Base-by-base conservation (phyloP, 768 basidiomycete genomes). In the Tricholoma saponaceum region DNA sequence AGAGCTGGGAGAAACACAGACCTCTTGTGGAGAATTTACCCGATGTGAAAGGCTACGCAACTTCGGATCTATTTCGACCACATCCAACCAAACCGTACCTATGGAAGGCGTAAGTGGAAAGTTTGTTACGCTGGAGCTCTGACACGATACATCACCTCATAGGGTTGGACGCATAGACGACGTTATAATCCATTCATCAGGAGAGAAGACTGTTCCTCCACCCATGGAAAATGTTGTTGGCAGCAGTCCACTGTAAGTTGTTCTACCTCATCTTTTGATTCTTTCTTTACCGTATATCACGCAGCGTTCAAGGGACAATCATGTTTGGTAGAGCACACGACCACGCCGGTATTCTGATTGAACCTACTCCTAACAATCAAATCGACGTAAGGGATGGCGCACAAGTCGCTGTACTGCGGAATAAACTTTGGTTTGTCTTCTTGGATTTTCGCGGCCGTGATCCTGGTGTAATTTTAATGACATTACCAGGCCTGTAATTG, bases 91-190 rank as follows among this genome's bases (percentile, higher is more conserved):
- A 74, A 9, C 62, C 70, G 3, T 66, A 70, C 13, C 63, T 77
- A n/a, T 83, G 75, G 69, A 79, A 72, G 62, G 66, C 79, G 78
- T 80, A 54, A 13, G 69, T 62, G 2, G 2, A 1, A n/a, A n/a
- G n/a, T n/a, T n/a, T n/a, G n/a, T n/a, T n/a, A n/a, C n/a, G n/a
- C n/a, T n/a, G n/a, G n/a, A n/a, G n/a, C n/a, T n/a, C n/a, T n/a
- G n/a, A n/a, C n/a, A n/a, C n/a, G n/a, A n/a, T n/a, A n/a, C n/a
- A n/a, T 30, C 30, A 30, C 28, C 20, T 25, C 14, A 16, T 23
- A 74, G 71, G 20, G 61, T 72, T 20, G 72, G 74, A 18, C 67
- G 73, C 10, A 30, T 69, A 4, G 69, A 75, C 53, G 74, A 74
- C 28, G 67, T 70, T 0, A 60, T 71, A n/a, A 59, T 68, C 2